Percentiles rank a stretch among this genome's conserved stretches.
Conservation (phyloP, 2,329 filamentous ascomycete species). For the Trichoderma koningii region DNA sequence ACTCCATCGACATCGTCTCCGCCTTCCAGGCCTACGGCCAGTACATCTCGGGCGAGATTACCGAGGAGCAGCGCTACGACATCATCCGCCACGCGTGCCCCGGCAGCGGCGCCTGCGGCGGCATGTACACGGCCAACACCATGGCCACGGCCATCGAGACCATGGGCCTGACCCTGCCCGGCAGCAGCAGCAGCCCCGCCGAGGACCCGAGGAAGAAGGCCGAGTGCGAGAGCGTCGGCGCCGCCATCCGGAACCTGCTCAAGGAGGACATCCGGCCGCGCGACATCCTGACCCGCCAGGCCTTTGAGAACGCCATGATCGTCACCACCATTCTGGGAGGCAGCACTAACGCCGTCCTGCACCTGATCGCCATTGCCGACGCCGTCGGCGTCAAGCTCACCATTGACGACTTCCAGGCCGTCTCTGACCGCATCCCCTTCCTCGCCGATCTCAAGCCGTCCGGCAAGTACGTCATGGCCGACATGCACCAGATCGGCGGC, state of each 20-base stretch:
- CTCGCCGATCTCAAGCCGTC: conserved; percentile 82
- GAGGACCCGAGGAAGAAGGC: conserved; percentile 70
- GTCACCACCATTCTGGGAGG: conserved; percentile 80
- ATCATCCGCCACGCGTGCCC: conserved; percentile 87
- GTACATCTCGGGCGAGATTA: conserved; percentile 88
- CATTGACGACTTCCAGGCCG: conserved; percentile 82
- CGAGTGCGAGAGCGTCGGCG: conserved; percentile 72
- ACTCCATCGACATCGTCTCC: conserved; percentile 88
- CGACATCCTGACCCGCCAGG: conserved; percentile 77
- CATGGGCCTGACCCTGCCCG: conserved; percentile 84
- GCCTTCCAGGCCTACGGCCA: conserved; percentile 98
- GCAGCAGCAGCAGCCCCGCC: conserved; percentile 77
- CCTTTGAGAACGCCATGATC: conserved; percentile 84
- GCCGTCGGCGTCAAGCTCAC: conserved; percentile 78
- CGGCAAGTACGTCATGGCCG: conserved; percentile 84
- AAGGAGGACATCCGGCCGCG: conserved; percentile 74
- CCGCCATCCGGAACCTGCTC: conserved; percentile 72
- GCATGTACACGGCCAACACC: conserved; percentile 93
- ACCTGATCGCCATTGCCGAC: conserved; percentile 82
- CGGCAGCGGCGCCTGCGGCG: conserved; percentile 68
- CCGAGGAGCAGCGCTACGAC: conserved; percentile 87
- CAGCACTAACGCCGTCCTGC: conserved; percentile 83
- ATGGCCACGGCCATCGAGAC: conserved; percentile 91
- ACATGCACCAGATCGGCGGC: conserved; percentile 82
- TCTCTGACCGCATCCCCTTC: conserved; percentile 77